Percentiles rank a stretch among this genome's conserved stretches.
Conservation (phyloP, 1,284 basidiomycete species). For the Marasmius fiardii region DNA sequence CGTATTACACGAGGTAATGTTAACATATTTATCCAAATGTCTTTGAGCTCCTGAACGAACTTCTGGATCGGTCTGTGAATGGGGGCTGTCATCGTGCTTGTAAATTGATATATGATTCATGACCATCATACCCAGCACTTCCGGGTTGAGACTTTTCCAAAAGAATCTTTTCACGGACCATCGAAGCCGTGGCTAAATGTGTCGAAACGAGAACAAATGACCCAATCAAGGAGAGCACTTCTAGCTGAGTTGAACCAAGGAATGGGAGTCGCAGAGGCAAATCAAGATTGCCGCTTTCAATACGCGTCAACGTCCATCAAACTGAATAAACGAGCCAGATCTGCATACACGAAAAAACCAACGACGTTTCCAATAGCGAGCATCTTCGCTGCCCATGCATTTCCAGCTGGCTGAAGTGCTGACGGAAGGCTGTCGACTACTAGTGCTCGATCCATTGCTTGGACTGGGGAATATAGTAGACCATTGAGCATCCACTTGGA, state of each 20-base stretch:
- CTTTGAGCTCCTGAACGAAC: slow-evolving; percentile 49
- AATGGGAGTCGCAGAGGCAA: slow-evolving; percentile 64
- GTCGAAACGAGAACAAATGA: slow-evolving; percentile 48
- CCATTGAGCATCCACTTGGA: not conserved
- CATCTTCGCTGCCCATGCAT: slow-evolving; percentile 95
- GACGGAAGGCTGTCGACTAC: slow-evolving; percentile 72
- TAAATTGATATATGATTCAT: not conserved
- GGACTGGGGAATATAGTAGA: slow-evolving; percentile 42
- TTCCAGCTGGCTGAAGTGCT: slow-evolving; percentile 77
- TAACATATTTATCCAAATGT: slow-evolving; percentile 68
- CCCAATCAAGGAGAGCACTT: slow-evolving; percentile 66
- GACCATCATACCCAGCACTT: slow-evolving; percentile 12
- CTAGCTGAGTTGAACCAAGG: slow-evolving; percentile 74
- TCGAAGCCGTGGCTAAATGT: slow-evolving; percentile 57
- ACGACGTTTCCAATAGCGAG: slow-evolving; percentile 77
- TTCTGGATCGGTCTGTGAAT: not conserved
- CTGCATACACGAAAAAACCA: slow-evolving; percentile 81
- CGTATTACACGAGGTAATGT: slow-evolving; percentile 74
- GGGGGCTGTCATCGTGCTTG: not conserved
- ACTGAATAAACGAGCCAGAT: slow-evolving; percentile 3
- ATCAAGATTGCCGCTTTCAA: slow-evolving; percentile 68
- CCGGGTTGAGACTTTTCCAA: slow-evolving; percentile 18
- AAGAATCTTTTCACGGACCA: slow-evolving; percentile 79
- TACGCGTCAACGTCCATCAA: not conserved
- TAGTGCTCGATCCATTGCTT: slow-evolving; percentile 81